These are phyloP conservation scores for Spergularia marina DNA, from an alignment of 148 eudicot species.

Conservation along the genomic window DNA sequence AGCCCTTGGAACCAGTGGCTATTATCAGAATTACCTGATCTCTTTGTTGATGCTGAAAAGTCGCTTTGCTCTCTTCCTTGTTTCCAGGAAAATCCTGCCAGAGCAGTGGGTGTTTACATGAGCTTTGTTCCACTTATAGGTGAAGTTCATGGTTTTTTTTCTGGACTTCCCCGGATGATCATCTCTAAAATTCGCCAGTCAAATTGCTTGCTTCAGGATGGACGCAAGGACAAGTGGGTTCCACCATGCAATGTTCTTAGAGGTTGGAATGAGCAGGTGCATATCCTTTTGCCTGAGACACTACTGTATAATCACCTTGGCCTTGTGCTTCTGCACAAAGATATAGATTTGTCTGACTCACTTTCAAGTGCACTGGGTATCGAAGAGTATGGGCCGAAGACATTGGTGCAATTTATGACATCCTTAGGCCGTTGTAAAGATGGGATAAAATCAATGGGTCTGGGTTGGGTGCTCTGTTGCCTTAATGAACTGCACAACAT, in stretches of 20 bases:
- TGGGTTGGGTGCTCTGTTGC: conserved; percentile 66
- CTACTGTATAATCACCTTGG: conserved; percentile 69
- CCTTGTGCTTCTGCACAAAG: conserved; percentile 63
- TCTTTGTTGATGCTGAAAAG: conserved; percentile 69
- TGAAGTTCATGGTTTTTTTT: conserved; percentile 87
- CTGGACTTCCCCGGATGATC: conserved; percentile 74
- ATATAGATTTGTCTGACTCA: conserved; percentile 56
- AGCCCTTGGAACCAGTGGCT: conserved; percentile 97
- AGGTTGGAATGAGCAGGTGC: conserved; percentile 64
- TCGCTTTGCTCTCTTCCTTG: conserved; percentile 66
- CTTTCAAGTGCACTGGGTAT: conserved; percentile 73
- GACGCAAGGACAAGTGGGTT: conserved; percentile 58
- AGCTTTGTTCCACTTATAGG: conserved; percentile 84
- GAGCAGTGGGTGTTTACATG: conserved; percentile 70
- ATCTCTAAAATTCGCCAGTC: conserved; percentile 69
- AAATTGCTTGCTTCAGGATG: conserved; percentile 76
- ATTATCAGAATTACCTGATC: conserved; percentile 68
- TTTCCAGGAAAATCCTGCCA: conserved; percentile 55
- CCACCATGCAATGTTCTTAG: conserved; percentile 83
- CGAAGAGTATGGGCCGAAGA: conserved; percentile 70
- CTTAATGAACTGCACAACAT: conserved; percentile 57
- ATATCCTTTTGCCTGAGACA: conserved; percentile 54
- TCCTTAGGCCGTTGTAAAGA: conserved; percentile 50
- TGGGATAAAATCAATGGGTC: conserved; percentile 58
- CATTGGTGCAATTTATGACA: conserved; percentile 51